Base-by-base conservation (phyloP, 352 stramenopile genomes). In the Globisporangium carolinianum region DNA sequence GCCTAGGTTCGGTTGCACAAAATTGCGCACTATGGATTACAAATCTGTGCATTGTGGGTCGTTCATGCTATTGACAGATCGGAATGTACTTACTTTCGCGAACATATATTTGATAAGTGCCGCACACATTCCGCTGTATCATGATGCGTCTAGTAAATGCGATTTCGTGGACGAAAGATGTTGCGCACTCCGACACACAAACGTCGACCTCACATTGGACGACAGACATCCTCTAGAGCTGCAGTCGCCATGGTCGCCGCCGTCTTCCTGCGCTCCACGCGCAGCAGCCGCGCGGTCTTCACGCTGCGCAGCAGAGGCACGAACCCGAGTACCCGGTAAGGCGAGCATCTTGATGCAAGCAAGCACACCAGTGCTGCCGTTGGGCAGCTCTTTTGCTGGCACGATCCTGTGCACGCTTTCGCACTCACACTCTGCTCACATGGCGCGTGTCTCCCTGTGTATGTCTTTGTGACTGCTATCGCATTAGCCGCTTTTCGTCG, bases 401-500 rank as follows among this genome's bases (percentile, higher is more conserved):
- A 7, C 6, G 6, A 43, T 43, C 10, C 0, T 43, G 6, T 11
- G 10, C 39, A 12, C 39, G 2, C n/a, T 48, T 18, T 18, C 45
- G 6, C 12, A n/a, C n/a, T 15, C 45, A 8, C 12, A 6, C 15
- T 48, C 10, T 48, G 15, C n/a, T 6, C n/a, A 48, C 45, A 53
- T 6, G 18, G 1, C 35, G 14, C 49, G 6, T 52, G 32, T 18
- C 42, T n/a, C 4, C 17, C 10, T 39, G 32, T 24, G 18, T 24
- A 1, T 24, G 18, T 24, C 18, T 24, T 24, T 36, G 35, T 53
- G 32, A 24, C 42, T 53, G 32, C 8, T 0, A 41, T 53, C 3
- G 4, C 17, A 43, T 7, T 15, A 58, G 58, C 17, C 58, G 58
- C 51, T 63, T 51, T 37, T 63, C 58, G 37, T 54, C 58, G 0